These are phyloP conservation scores for Clonostachys sp. DNA, from an alignment of 2,329 filamentous ascomycete species.

Conservation along the genomic window DNA sequence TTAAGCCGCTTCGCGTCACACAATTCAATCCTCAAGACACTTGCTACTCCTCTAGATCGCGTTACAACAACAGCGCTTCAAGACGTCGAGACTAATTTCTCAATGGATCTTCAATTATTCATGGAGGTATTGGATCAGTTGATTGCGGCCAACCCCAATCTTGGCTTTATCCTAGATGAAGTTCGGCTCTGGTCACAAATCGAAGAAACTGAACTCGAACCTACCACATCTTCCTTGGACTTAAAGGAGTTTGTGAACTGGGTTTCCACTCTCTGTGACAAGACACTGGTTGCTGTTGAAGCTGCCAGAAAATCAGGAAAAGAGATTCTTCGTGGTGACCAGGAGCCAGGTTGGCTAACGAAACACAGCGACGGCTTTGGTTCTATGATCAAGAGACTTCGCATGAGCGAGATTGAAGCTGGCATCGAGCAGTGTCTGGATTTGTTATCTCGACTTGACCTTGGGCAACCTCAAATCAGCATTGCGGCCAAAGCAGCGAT, in stretches of 20 bases:
- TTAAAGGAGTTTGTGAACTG: conserved; percentile 47
- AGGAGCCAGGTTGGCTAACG: conserved; percentile 26
- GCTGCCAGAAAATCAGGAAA: conserved; percentile 55
- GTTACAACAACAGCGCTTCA: conserved; percentile 36
- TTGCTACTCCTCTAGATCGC: conserved; percentile 41
- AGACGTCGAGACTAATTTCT: conserved; percentile 24
- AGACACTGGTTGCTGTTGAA: conserved; percentile 76
- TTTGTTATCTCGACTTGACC: conserved; percentile 22
- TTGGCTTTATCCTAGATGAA: conserved; percentile 63
- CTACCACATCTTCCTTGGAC: conserved; percentile 6
- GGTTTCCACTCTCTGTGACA: conserved; percentile 64
- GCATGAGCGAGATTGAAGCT: conserved; percentile 48
- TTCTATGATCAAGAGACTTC: conserved; percentile 53
- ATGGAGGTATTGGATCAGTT: conserved; percentile 31
- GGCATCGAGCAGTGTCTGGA: conserved; percentile 31
- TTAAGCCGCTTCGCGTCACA: conserved; percentile 39
- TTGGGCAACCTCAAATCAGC: conserved; percentile 15
- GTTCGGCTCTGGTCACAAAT: conserved; percentile 58
- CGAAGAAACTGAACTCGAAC: conserved; percentile 2
- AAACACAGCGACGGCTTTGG: conserved; percentile 44
- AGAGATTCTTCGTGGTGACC: conserved; percentile 25
- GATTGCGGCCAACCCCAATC: conserved; percentile 41
- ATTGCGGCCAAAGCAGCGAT: conserved; percentile 22
- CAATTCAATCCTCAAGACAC: conserved; percentile 33
- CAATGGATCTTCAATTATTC: conserved; percentile 29